phyloP scores from a whole-genome alignment of 106 monocot species.

The Triglochin maritima region DNA sequence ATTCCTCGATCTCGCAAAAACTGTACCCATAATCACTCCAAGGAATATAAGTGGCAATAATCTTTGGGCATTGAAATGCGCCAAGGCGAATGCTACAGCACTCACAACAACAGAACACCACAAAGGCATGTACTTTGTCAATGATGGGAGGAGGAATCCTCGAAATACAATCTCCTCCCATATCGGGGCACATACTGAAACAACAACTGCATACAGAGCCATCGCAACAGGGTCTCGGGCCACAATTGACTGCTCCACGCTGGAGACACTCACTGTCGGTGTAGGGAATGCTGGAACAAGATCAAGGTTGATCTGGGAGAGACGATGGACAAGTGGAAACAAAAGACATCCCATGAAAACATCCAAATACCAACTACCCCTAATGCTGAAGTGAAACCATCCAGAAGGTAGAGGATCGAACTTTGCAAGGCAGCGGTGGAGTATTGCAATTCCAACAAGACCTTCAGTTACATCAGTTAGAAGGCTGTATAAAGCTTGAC shows the following conservation, averaged over 20 bases:
- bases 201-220: slow-evolving; percentile 59
- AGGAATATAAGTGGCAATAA: slow-evolving; percentile 54
- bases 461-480: slow-evolving; percentile 58
- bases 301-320: slow-evolving; percentile 49
- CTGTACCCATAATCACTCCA: slow-evolving; percentile 60
- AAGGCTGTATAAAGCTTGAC: slow-evolving; percentile 69
- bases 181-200: slow-evolving; percentile 53
- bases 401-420: slow-evolving; percentile 51
- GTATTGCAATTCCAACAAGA: slow-evolving; percentile 55
- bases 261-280: slow-evolving; percentile 37
- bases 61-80: slow-evolving; percentile 65
- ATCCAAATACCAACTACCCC: slow-evolving; percentile 53
- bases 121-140: slow-evolving; percentile 61
- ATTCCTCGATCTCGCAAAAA: slow-evolving; percentile 50
- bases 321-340: slow-evolving; percentile 51
- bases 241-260: slow-evolving; percentile 67
- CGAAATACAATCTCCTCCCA: slow-evolving; percentile 77
- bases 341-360: slow-evolving; percentile 49
- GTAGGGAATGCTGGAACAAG: slow-evolving; percentile 37
- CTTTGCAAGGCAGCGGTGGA: slow-evolving; percentile 42
- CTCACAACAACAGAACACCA: slow-evolving; percentile 41
- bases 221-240: slow-evolving; percentile 66
- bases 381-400: slow-evolving; percentile 56
- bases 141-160: slow-evolving; percentile 62
- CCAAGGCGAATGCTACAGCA: slow-evolving; percentile 52